Evolutionary conservation across 768 basidiomycete genomes (phyloP).

Genomic region (Rubroboletus pulcherrimus): DNA sequence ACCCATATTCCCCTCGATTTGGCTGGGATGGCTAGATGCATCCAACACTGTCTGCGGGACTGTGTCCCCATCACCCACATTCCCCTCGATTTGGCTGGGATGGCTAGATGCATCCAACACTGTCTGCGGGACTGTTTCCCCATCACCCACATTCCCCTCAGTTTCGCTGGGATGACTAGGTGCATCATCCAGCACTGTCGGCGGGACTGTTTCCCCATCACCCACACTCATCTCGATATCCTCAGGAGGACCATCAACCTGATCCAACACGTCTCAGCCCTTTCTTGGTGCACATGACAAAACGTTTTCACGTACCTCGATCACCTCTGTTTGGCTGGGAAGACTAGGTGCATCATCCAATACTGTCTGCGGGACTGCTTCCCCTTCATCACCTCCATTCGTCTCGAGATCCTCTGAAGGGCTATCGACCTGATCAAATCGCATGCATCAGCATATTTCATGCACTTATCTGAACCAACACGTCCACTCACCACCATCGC

Average conservation of each 20-base stretch:
- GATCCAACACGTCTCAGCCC: neutral
- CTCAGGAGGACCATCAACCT: neutral
- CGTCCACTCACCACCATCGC: conserved; percentile 7
- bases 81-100: too few relatives aligned
- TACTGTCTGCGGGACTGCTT: neutral
- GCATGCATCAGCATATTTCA: neutral
- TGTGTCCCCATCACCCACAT: too few relatives aligned
- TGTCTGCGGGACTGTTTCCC: too few relatives aligned
- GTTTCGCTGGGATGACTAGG: too few relatives aligned
- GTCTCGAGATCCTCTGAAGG: neutral
- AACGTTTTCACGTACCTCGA: neutral
- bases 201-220: too few relatives aligned
- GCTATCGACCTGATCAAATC: neutral
- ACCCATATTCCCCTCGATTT: too few relatives aligned
- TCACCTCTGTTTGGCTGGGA: neutral
- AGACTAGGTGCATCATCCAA: neutral
- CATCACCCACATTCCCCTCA: too few relatives aligned
- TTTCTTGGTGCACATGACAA: too few relatives aligned
- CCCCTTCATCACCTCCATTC: neutral
- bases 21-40: too few relatives aligned
- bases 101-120: too few relatives aligned
- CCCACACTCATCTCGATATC: neutral
- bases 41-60: too few relatives aligned
- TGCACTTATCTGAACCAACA: neutral
- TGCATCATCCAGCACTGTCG: too few relatives aligned